Evolutionary conservation across 495 filamentous ascomycete species (phyloP).

Genomic region (Penicillium pulvis): DNA sequence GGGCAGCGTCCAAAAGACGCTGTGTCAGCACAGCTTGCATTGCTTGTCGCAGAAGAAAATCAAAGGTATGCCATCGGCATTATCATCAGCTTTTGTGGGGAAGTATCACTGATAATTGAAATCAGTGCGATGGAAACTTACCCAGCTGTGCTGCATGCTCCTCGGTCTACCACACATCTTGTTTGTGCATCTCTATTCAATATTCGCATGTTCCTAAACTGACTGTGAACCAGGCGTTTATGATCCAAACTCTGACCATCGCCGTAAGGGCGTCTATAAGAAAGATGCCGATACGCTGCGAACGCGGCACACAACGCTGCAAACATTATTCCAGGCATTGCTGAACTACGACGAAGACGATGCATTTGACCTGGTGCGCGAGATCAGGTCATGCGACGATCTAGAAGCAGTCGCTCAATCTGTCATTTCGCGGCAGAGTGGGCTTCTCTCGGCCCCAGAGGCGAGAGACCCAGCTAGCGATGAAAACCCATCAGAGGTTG

Average conservation of each 20-base stretch:
- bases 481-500: slow-evolving; percentile 31
- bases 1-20: slow-evolving; percentile 65
- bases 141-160: slow-evolving; percentile 94
- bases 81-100: not conserved
- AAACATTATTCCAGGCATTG: slow-evolving; percentile 90
- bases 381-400: slow-evolving; percentile 90
- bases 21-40: slow-evolving; percentile 95
- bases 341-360: slow-evolving; percentile 82
- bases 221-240: slow-evolving; percentile 61
- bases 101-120: slow-evolving; percentile 20
- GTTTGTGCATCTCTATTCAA: slow-evolving; percentile 24
- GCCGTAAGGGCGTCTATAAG: slow-evolving; percentile 94
- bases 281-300: slow-evolving; percentile 90
- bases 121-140: slow-evolving; percentile 84
- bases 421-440: slow-evolving; percentile 61
- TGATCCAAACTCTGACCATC: slow-evolving; percentile 93
- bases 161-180: slow-evolving; percentile 87
- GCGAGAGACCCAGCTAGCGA: slow-evolving; percentile 29
- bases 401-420: slow-evolving; percentile 87
- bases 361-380: slow-evolving; percentile 75
- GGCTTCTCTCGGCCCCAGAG: slow-evolving; percentile 22
- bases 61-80: slow-evolving; percentile 57
- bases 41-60: slow-evolving; percentile 86
- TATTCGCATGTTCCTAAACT: not conserved
- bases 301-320: slow-evolving; percentile 82